Evolutionary conservation across 2,329 filamentous ascomycete genomes (phyloP).

Genomic region (Nannizzia gypsea): DNA sequence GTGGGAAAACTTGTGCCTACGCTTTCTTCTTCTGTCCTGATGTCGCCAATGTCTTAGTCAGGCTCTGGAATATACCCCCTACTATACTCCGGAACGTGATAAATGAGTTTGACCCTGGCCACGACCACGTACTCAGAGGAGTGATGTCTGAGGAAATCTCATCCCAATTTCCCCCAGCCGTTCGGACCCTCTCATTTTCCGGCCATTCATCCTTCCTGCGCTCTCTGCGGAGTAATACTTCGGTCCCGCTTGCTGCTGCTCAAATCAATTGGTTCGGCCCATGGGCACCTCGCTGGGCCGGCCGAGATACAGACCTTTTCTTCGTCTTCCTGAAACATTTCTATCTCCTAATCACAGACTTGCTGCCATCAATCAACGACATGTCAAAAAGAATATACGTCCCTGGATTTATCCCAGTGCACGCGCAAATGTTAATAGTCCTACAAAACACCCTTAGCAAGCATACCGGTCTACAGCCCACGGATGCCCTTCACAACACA

Average conservation of each 20-base stretch:
- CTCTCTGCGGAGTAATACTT: constrained; percentile 52
- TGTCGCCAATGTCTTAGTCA: constrained; percentile 68
- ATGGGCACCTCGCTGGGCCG: constrained; percentile 78
- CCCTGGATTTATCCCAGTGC: constrained; percentile 67
- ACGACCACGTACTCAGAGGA: constrained; percentile 37
- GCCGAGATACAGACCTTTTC: constrained; percentile 76
- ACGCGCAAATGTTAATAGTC: constrained; percentile 67
- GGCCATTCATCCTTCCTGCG: constrained; percentile 50
- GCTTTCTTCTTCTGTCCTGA: constrained; percentile 88
- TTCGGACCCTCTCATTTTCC: constrained; percentile 50
- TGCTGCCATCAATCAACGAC: constrained; percentile 46
- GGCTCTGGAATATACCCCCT: constrained; percentile 63
- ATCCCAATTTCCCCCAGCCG: constrained; percentile 55
- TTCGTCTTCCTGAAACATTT: constrained; percentile 88
- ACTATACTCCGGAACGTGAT: constrained; percentile 60
- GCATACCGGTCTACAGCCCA: constrained; percentile 42
- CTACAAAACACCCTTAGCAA: constrained; percentile 77
- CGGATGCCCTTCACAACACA: constrained; percentile 35
- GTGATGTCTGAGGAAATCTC: constrained; percentile 51
- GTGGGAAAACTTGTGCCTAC: constrained; percentile 81
- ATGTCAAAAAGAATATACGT: constrained; percentile 50
- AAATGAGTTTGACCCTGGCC: constrained; percentile 54
- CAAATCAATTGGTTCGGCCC: constrained; percentile 74
- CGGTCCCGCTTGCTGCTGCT: constrained; percentile 55
- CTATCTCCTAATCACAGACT: constrained; percentile 65